phyloP scores from a whole-genome alignment of 73 alveolate species.

The Durusdinium trenchii region DNA sequence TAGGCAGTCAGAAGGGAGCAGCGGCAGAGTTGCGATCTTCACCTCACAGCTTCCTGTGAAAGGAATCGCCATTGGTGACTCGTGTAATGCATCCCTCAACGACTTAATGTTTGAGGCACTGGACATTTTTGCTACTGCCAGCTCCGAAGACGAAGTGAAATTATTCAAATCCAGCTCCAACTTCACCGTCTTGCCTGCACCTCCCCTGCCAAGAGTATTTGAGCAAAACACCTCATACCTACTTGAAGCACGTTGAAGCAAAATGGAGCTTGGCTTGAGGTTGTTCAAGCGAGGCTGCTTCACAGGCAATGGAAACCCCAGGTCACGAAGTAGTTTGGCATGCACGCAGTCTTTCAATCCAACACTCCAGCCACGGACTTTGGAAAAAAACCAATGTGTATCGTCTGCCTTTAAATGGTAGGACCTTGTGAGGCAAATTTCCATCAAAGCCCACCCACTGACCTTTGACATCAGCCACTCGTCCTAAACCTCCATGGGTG shows the following conservation, averaged over 20 bases:
- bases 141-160: background rate
- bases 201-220: background rate
- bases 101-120: background rate
- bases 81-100: background rate
- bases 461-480: conserved; percentile 58
- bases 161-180: background rate
- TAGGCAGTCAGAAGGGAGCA: conserved; percentile 44
- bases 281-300: conserved; percentile 28
- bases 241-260: background rate
- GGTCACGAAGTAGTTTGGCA: conserved; percentile 21
- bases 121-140: background rate
- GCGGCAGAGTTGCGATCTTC: conserved; percentile 14
- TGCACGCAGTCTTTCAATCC: conserved; percentile 13
- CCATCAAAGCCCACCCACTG: conserved; percentile 91
- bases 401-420: conserved; percentile 78
- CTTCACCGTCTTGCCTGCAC: conserved; percentile 31
- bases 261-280: background rate
- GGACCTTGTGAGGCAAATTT: conserved; percentile 87
- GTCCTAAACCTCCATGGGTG: conserved; percentile 52
- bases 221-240: conserved; percentile 7
- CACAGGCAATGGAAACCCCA: conserved; percentile 70
- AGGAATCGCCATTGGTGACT: background rate
- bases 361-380: conserved; percentile 78
- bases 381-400: conserved; percentile 82
- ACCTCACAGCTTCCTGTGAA: background rate